Evolutionary conservation across 106 monocot genomes (phyloP), one percentile per base, ranked within the genome.

Genomic region (Ottelia alismoides): DNA sequence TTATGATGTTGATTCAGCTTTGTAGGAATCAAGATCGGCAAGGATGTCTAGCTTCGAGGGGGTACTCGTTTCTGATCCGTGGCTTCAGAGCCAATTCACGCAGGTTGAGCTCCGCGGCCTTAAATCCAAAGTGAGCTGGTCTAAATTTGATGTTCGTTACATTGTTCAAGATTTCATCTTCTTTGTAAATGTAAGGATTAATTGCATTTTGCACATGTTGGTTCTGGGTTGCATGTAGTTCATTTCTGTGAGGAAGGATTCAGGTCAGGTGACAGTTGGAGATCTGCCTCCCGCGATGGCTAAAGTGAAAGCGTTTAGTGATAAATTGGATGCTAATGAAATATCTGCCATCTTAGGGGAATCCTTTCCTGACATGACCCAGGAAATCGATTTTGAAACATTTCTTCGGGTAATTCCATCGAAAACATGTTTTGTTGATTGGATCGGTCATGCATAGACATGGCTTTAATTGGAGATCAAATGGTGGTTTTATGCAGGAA

Each of bases 361-460:
- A 57, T 52, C 84, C 0, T 75, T 76, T 60, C 49, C 71, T 7
- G 85, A 84, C 46, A 57, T 57, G 17, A 62, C 44, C 56, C 63
- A 72, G 2, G 74, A 88, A 20, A 65, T 96, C 27, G 85, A 96
- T n/a, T 96, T 96, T 22, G 96, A 96, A 65, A 26, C 74, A 16
- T 89, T 96, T 45, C 74, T 96, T 20, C 75, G 68, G 78, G 78
- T 89, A 73, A 55, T 28, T 55, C 12, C n/a, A n/a, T n/a, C n/a
- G n/a, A n/a, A n/a, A n/a, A n/a, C n/a, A n/a, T n/a, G n/a, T n/a
- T n/a, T n/a, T n/a, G n/a, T n/a, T n/a, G n/a, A n/a, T n/a, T n/a
- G n/a, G n/a, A n/a, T n/a, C n/a, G n/a, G n/a, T n/a, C n/a, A n/a
- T n/a, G n/a, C n/a, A n/a, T n/a, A n/a, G n/a, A n/a, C n/a, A n/a